Base-by-base conservation (phyloP, 306 rosid species). In the apple (Malus domestica) region DNA sequence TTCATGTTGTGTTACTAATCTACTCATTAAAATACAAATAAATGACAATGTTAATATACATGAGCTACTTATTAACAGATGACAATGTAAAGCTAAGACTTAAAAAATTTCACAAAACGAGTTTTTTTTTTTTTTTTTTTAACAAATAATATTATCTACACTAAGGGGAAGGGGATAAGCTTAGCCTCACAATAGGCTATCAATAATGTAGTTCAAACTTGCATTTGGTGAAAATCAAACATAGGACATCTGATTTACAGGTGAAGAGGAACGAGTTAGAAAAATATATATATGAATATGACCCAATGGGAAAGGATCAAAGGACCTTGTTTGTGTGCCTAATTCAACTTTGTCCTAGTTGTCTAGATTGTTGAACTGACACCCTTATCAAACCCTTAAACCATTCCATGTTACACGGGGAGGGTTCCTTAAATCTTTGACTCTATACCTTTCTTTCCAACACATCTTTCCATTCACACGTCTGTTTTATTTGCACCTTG, bases 331-430 rank as follows among this genome's bases (percentile, higher is more conserved):
- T 15, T 49, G 67, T 25, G 77, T 42, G 55, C 76, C 42, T 58
- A 72, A 33, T 22, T n/a, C 10, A 35, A n/a, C 22, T 8, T 29
- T 23, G 51, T 54, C 55, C 55, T 49, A 15, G 55, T n/a, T 72
- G 66, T 72, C 66, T 72, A 57, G 66, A 72, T 55, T 57, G 67
- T 42, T 38, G 68, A 73, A 40, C 57, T 23, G 68, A 55, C 11
- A 58, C 4, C 67, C 59, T 59, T 58, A 23, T 25, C 49, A 19
- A 66, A 66, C 23, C 45, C 7, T n/a, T 13, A 35, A 35, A 35
- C 42, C 42, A 35, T 35, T 80, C 80, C 80, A 80, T 70, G 79
- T 75, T 25, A 75, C 63, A 68, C 73, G 75, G 79, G 81, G 54
- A 67, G 79, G 71, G 80, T 44, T 75, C 66, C 65, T 35, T 35